Conservation (phyloP, 129 eudicot species). For the Flaveria bidentis region DNA sequence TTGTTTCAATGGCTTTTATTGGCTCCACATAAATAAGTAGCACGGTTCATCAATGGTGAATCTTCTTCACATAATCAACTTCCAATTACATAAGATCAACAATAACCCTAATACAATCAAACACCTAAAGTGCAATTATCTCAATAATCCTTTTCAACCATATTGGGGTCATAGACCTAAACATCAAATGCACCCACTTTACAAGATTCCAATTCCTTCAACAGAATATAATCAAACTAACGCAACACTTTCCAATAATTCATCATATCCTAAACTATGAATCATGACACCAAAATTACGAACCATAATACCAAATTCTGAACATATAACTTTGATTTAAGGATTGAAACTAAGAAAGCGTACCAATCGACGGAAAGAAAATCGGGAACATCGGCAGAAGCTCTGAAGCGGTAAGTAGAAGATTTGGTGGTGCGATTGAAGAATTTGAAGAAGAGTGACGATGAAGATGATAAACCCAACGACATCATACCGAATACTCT, state of each 20-base stretch:
- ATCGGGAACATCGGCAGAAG: slow-evolving; percentile 70
- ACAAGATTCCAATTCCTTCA: slow-evolving; percentile 1
- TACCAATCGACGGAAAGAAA: slow-evolving; percentile 70
- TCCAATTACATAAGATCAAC: no score
- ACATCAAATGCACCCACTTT: neutral
- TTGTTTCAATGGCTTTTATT: slow-evolving; percentile 10
- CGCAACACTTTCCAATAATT: neutral
- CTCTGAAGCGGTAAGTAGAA: slow-evolving; percentile 44
- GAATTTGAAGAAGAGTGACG: slow-evolving; percentile 39
- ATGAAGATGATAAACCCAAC: slow-evolving; percentile 43
- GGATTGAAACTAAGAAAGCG: neutral
- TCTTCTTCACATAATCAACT: slow-evolving; percentile 4
- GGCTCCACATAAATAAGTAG: neutral
- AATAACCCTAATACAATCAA: neutral
- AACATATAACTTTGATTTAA: neutral
- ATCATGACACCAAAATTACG: neutral
- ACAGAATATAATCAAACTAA: neutral
- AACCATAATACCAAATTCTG: neutral
- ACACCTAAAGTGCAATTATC: slow-evolving; percentile 3
- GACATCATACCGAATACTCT: slow-evolving; percentile 37
- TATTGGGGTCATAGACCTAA: no score
- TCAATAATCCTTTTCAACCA: neutral
- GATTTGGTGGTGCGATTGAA: slow-evolving; percentile 31
- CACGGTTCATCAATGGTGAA: neutral
- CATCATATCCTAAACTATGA: neutral